Conservation (phyloP, 148 eudicot genomes). For the Pouteria glomerata region DNA sequence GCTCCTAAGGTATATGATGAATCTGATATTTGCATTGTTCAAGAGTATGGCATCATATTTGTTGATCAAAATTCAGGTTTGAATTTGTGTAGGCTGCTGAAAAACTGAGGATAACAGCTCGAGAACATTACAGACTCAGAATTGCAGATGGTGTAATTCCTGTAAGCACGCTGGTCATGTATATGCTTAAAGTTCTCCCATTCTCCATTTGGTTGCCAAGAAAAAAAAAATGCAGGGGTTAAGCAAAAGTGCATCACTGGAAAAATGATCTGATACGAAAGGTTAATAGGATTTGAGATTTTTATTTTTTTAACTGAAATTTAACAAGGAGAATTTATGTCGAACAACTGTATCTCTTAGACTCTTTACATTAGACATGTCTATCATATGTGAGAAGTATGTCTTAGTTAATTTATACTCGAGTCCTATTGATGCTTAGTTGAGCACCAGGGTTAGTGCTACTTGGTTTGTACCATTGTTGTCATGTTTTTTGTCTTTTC, state of each 20-base stretch:
- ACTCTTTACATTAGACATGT: neutral
- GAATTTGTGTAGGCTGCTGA: slow-evolving; percentile 30
- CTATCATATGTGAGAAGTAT: neutral
- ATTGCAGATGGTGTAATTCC: slow-evolving; percentile 36
- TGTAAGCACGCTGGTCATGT: slow-evolving; percentile 18
- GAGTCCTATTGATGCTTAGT: neutral
- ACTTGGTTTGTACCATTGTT: neutral
- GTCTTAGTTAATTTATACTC: neutral
- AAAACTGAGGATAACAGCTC: slow-evolving; percentile 35
- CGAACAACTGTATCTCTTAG: neutral
- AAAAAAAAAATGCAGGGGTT: neutral
- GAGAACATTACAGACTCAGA: slow-evolving; percentile 23
- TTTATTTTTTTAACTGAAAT: neutral
- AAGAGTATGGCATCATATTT: neutral
- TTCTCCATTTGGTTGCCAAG: neutral
- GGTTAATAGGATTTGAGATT: neutral
- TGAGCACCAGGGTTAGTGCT: neutral
- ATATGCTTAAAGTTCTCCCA: neutral
- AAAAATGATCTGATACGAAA: neutral
- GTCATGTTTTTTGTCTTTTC: neutral
- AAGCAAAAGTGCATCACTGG: neutral
- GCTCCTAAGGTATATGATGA: slow-evolving; percentile 28
- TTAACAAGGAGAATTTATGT: neutral
- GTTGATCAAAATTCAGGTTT: neutral
- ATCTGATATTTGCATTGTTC: neutral